Percentiles rank a stretch among this genome's conserved stretches.
These are phyloP conservation scores for Aphanomyces invadans DNA, from an alignment of 352 stramenopile species.

Conservation along the genomic window DNA sequence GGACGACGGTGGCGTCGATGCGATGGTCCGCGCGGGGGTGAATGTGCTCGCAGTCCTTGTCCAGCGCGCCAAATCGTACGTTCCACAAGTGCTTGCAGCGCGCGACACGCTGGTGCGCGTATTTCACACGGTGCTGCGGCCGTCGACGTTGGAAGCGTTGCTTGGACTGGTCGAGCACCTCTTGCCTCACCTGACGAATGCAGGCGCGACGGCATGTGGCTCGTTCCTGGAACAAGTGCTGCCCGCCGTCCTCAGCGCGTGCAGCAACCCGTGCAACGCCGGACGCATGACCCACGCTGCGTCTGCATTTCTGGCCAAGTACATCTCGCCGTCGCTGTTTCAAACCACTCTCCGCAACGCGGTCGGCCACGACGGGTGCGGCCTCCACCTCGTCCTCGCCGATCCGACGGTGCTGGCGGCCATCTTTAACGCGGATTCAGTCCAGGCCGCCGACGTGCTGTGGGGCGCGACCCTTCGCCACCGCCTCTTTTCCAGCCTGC, in stretches of 20 bases:
- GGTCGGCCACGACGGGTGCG: conserved; percentile 60
- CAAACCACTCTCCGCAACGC: conserved; percentile 56
- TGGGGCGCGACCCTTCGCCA: conserved; percentile 55
- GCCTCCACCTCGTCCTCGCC: conserved; percentile 49
- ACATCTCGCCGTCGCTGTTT: conserved; percentile 42
- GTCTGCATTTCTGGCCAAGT: conserved; percentile 68
- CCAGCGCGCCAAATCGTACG: conserved; percentile 57
- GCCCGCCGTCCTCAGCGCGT: conserved; percentile 62
- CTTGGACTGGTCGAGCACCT: conserved; percentile 62
- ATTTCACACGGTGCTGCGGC: conserved; percentile 65
- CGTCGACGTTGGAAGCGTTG: conserved; percentile 57
- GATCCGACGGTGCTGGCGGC: conserved; percentile 45
- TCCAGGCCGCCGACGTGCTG: conserved; percentile 62
- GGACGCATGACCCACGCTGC: conserved; percentile 55
- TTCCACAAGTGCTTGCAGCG: conserved; percentile 55
- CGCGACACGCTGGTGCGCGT: conserved; percentile 65
- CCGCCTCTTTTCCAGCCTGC: conserved; percentile 52
- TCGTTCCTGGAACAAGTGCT: conserved; percentile 69
- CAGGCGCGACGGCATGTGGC: too few species aligned
- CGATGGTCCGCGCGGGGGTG: conserved; percentile 56
- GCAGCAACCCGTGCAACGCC: conserved; percentile 66
- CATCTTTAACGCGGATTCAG: conserved; percentile 64
- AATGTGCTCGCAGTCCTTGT: conserved; percentile 62
- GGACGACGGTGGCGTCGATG: conserved; percentile 48
- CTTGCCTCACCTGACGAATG: conserved; percentile 34